Base-by-base conservation (phyloP, 345 rosid species). In the Populus deltoides region DNA sequence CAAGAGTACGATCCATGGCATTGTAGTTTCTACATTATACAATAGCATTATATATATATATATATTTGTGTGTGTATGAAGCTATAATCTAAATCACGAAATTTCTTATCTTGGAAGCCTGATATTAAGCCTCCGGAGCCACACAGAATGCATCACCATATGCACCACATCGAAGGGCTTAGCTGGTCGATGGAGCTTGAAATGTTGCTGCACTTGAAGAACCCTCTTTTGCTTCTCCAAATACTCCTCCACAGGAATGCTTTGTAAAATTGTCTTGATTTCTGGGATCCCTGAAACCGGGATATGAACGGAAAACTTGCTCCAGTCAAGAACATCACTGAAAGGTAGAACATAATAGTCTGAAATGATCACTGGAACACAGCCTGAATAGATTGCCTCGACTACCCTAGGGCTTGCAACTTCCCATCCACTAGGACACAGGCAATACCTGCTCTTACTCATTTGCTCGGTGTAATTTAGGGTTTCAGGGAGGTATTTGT, bases 341-440 rank as follows among this genome's bases (percentile, higher is more conserved):
- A 88, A 91, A 0, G 91, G 90, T 16, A 88, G 71, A 3, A 79
- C 65, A 62, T 89, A 90, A 55, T 88, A 73, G 8, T 82, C 84
- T 0, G 88, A 86, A 47, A 91, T 85, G 8, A 87, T 71, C 9
- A 91, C 87, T 0, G 90, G 90, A 24, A 89, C 83, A 31, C 90
- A 89, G 0, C 90, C 87, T 5, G 81, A 75, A 25, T 80, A 79
- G 8, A 91, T 83, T 22, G 92, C 86, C 45, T 84, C 86, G 4
- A 86, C 86, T 33, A 86, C 78, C 75, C 90, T 82, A 0, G 89
- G 91, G 57, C 91, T 89, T 25, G 94, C 92, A 13, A 89, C 91
- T 63, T 90, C 92, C 36, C 77, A 87, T 72, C 92, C 90, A 77
- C 91, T 91, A 6, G 92, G 94, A 74, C 90, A 89, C 79, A 89